phyloP scores from a whole-genome alignment of 78 protist species.

The Goniomonas avonlea region DNA sequence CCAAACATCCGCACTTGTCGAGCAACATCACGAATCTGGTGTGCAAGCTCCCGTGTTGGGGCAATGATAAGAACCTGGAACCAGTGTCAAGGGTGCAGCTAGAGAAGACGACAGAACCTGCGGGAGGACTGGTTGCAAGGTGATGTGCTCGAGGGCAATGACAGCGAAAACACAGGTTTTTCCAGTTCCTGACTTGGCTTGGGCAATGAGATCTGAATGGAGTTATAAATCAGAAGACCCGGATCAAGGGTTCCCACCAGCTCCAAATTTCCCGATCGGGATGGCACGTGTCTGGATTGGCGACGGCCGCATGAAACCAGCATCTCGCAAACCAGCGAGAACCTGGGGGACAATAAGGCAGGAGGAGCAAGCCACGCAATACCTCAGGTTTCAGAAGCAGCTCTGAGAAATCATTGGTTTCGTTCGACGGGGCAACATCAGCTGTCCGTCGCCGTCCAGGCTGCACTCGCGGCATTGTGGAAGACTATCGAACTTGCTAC shows the following conservation, averaged over 20 bases:
- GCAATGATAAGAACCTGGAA: constrained; percentile 20
- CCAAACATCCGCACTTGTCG: too few species aligned
- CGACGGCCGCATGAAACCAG: constrained; percentile 28
- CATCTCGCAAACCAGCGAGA: neutral
- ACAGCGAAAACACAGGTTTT: constrained; percentile 36
- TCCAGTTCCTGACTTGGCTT: constrained; percentile 44
- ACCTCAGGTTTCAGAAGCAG: neutral
- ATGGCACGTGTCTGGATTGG: constrained; percentile 34
- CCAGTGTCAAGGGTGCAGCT: neutral
- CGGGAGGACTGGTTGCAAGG: neutral
- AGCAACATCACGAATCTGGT: constrained; percentile 34
- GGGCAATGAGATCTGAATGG: constrained; percentile 26
- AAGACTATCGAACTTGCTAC: too few species aligned
- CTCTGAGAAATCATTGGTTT: neutral
- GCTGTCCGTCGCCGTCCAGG: too few species aligned
- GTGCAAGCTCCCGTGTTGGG: constrained; percentile 42
- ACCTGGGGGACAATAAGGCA: too few species aligned
- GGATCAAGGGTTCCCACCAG: neutral
- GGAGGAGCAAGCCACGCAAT: neutral
- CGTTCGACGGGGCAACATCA: too few species aligned
- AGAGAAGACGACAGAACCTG: neutral
- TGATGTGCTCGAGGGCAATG: neutral
- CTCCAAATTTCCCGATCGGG: constrained; percentile 6
- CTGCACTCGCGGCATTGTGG: too few species aligned
- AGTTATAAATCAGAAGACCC: neutral